These are phyloP conservation scores for Spathaspora boniae DNA, from an alignment of 805 yeast species.

Conservation along the genomic window DNA sequence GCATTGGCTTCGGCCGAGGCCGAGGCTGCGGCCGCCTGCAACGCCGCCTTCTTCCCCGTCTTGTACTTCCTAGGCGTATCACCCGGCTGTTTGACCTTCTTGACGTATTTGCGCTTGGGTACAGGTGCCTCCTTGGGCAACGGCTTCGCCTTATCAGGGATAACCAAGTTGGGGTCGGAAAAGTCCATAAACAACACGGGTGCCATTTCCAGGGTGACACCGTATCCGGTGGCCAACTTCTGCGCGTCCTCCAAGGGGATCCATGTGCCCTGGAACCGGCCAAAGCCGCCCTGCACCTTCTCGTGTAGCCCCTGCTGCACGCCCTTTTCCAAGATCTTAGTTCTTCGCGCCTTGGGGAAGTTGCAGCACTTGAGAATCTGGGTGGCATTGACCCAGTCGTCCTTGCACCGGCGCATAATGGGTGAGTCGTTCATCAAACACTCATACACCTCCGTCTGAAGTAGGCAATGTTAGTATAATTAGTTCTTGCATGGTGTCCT, in stretches of 20 bases:
- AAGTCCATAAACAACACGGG: constrained; percentile 40
- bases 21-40: constrained; percentile 7
- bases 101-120: constrained; percentile 40
- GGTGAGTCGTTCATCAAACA: constrained; percentile 63
- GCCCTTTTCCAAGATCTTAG: constrained; percentile 86
- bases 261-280: constrained; percentile 97
- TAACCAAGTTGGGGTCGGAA: constrained; percentile 31
- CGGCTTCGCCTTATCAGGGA: constrained; percentile 33
- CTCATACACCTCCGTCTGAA: constrained; percentile 65
- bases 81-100: constrained; percentile 61
- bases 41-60: constrained; percentile 15
- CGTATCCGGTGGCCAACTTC: constrained; percentile 37
- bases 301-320: constrained; percentile 90
- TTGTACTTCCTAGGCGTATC: constrained; percentile 52
- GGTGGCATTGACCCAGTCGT: constrained; percentile 97
- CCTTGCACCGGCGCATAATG: constrained; percentile 85
- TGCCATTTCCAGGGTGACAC: constrained; percentile 35
- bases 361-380: constrained; percentile 91
- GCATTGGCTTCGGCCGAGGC: too few species aligned
- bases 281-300: constrained; percentile 96
- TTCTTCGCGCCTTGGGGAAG: constrained; percentile 90
- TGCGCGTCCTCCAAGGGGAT: constrained; percentile 78
- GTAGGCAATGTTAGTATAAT: constrained; percentile 6
- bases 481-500: too few species aligned
- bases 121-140: constrained; percentile 38